Conservation (phyloP, 208 protist genomes). For the Leishmania major region DNA sequence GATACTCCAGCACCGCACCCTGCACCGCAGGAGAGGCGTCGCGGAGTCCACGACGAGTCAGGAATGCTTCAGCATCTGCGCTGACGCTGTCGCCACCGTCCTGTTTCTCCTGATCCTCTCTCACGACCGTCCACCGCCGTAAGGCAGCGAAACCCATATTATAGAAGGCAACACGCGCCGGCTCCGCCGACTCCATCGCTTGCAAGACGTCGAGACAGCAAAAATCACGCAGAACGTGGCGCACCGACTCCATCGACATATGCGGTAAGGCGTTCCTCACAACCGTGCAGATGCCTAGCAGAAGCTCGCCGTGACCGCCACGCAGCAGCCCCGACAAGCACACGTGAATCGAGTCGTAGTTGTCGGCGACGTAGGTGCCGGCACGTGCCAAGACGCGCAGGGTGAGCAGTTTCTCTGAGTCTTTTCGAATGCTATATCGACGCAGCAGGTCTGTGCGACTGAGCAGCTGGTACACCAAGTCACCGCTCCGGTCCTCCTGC, state of each 20-base stretch:
- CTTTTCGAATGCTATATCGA: constrained; percentile 3
- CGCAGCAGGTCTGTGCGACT: constrained; percentile 6
- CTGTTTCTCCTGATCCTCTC: background rate
- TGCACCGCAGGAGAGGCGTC: constrained; percentile 40
- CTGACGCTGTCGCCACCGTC: background rate
- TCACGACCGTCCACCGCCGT: background rate
- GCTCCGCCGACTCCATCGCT: background rate
- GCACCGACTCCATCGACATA: background rate
- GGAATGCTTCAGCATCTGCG: constrained; percentile 1
- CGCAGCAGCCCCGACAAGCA: background rate
- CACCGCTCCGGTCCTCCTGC: background rate
- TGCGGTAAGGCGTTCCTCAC: constrained; percentile 1
- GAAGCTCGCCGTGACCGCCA: background rate
- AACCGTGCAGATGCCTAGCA: background rate
- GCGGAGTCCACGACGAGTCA: constrained; percentile 28
- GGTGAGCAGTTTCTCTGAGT: background rate
- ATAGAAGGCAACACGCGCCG: constrained; percentile 10
- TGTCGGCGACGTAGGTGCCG: constrained; percentile 10
- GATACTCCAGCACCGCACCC: constrained; percentile 43
- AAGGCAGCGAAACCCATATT: constrained; percentile 7
- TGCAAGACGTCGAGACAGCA: constrained; percentile 3
- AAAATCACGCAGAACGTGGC: constrained; percentile 7
- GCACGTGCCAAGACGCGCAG: constrained; percentile 6
- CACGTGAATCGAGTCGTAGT: constrained; percentile 11
- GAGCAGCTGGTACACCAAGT: constrained; percentile 6